Conservation (phyloP, 2,329 filamentous ascomycete genomes). For the Claviceps pusilla region DNA sequence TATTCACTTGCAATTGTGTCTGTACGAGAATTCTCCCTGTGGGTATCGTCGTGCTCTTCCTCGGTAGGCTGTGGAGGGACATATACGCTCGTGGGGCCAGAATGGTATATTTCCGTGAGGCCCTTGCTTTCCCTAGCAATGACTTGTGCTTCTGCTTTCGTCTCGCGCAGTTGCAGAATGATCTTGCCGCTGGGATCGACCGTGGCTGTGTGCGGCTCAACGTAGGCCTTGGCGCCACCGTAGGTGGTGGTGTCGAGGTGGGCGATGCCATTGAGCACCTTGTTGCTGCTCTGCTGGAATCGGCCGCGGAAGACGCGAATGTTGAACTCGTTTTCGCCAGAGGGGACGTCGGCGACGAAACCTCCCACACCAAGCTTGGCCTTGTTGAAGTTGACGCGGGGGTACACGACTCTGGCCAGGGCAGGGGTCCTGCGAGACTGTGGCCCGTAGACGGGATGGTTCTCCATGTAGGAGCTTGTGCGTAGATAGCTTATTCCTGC, state of each 20-base stretch:
- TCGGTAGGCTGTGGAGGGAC: conserved; percentile 4
- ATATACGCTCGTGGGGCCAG: conserved; percentile 8
- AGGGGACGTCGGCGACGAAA: conserved; percentile 31
- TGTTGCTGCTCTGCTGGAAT: conserved; percentile 12
- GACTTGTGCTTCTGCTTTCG: conserved; percentile 22
- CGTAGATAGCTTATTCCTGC: conserved; percentile 48
- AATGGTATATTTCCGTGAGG: conserved; percentile 18
- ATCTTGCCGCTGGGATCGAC: conserved; percentile 37
- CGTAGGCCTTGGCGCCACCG: conserved; percentile 41
- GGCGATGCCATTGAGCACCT: conserved; percentile 20
- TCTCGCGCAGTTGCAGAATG: conserved; percentile 27
- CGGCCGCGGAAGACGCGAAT: conserved; percentile 9
- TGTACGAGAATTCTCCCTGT: conserved; percentile 10
- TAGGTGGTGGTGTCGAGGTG: conserved; percentile 30
- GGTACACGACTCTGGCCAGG: conserved; percentile 35
- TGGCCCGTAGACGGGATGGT: conserved; percentile 47
- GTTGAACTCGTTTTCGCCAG: conserved; percentile 29
- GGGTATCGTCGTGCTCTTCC: background rate
- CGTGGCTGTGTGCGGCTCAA: conserved; percentile 28
- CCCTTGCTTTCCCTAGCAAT: conserved; percentile 33
- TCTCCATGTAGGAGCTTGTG: conserved; percentile 38
- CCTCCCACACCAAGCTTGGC: conserved; percentile 40
- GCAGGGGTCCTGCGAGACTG: conserved; percentile 34
- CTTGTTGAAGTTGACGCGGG: conserved; percentile 18
- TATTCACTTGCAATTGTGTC: conserved; percentile 15